Evolutionary conservation across 2,329 filamentous ascomycete genomes (phyloP).

Genomic region (Alternaria tenuissima): DNA sequence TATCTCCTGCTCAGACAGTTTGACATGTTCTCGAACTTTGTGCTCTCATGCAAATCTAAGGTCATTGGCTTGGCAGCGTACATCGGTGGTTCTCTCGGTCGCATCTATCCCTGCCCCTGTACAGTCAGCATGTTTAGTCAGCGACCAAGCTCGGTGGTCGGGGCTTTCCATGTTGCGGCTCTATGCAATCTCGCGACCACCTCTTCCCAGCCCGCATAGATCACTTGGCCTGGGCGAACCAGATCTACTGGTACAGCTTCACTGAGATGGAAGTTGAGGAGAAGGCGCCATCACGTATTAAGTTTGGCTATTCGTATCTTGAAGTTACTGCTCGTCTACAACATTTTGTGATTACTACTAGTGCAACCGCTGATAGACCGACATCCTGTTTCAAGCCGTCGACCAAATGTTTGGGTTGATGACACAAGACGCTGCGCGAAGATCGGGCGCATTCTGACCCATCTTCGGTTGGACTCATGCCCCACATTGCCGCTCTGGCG

Average conservation of each 20-base stretch:
- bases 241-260: not conserved
- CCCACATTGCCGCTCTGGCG: constrained; percentile 8
- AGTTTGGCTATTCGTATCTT: not conserved
- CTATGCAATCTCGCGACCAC: constrained; percentile 2
- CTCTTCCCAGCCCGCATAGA: not conserved
- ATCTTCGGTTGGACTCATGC: constrained; percentile 6
- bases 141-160: not conserved
- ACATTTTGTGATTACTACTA: not conserved
- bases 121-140: not conserved
- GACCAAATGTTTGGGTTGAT: constrained; percentile 5
- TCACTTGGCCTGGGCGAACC: not conserved
- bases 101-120: not conserved
- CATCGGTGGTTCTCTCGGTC: constrained; percentile 4
- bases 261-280: not conserved
- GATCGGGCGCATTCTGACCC: constrained; percentile 20
- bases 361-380: not conserved
- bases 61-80: not conserved
- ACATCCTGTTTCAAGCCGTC: not conserved
- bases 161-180: not conserved
- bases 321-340: not conserved
- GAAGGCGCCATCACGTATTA: not conserved
- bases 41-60: not conserved
- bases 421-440: constrained; percentile 12
- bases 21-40: not conserved
- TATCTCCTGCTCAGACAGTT: not conserved